These are phyloP conservation scores for Heritiera littoralis DNA, from an alignment of 345 rosid species.

Conservation along the genomic window DNA sequence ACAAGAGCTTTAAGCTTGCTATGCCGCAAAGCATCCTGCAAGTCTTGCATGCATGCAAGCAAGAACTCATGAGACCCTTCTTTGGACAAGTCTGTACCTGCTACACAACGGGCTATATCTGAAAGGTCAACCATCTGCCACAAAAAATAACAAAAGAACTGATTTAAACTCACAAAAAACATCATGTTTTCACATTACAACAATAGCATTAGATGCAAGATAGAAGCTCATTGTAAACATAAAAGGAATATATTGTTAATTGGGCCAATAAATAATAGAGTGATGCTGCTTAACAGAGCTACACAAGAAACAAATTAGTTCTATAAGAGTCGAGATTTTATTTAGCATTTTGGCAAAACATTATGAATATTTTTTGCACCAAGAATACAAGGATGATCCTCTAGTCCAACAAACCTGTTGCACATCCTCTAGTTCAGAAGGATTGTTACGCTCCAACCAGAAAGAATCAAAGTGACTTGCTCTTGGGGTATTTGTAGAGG, in stretches of 20 bases:
- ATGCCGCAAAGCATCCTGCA: slow-evolving; percentile 64
- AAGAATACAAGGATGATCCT: background rate
- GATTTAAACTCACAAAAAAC: too few relatives aligned
- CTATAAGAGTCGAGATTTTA: background rate
- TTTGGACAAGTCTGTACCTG: slow-evolving; percentile 57
- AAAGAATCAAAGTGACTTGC: slow-evolving; percentile 75
- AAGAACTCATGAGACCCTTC: slow-evolving; percentile 63
- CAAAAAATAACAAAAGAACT: slow-evolving; percentile 9
- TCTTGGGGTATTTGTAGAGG: slow-evolving; percentile 78
- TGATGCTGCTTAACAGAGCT: background rate
- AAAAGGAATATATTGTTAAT: slow-evolving; percentile 8
- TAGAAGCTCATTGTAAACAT: slow-evolving; percentile 4
- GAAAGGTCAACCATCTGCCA: slow-evolving; percentile 78
- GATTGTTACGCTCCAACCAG: slow-evolving; percentile 71
- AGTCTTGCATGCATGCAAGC: slow-evolving; percentile 80
- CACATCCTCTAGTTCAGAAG: slow-evolving; percentile 72
- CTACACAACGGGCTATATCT: slow-evolving; percentile 80
- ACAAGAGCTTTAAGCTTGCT: slow-evolving; percentile 78
- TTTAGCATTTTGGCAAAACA: background rate
- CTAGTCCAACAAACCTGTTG: slow-evolving; percentile 57
- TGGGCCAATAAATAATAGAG: background rate
- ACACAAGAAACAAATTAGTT: background rate
- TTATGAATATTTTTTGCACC: background rate
- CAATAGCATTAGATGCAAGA: background rate
- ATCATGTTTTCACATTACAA: background rate